phyloP scores from a whole-genome alignment of 768 basidiomycete species.

The Suillus fuscotomentosus region DNA sequence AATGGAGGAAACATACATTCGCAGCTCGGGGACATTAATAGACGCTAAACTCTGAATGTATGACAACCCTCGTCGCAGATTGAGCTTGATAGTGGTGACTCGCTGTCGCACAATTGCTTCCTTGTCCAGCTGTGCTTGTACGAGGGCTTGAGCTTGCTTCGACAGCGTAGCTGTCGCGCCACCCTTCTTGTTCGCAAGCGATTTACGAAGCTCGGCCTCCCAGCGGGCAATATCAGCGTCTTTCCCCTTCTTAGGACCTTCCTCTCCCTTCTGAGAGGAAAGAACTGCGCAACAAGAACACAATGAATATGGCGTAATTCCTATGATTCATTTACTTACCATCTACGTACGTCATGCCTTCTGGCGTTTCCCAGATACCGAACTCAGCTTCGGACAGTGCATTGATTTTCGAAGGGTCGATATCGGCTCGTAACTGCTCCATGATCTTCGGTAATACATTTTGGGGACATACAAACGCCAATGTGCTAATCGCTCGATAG shows the following conservation, averaged over 20 bases:
- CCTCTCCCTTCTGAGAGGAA: slow-evolving; percentile 52
- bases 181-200: slow-evolving; percentile 79
- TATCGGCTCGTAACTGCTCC: slow-evolving; percentile 60
- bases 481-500: slow-evolving; percentile 69
- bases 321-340: slow-evolving; percentile 41
- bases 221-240: slow-evolving; percentile 88
- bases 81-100: slow-evolving; percentile 53
- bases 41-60: slow-evolving; percentile 67
- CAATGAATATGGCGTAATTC: background rate
- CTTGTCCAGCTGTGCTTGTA: slow-evolving; percentile 80
- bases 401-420: slow-evolving; percentile 58
- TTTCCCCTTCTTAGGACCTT: slow-evolving; percentile 70
- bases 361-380: slow-evolving; percentile 83
- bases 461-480: slow-evolving; percentile 78
- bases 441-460: slow-evolving; percentile 67
- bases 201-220: slow-evolving; percentile 91
- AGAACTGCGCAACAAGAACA: slow-evolving; percentile 48
- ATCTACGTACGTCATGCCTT: slow-evolving; percentile 78
- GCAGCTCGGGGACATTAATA: slow-evolving; percentile 50
- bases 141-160: slow-evolving; percentile 82
- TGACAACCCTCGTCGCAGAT: slow-evolving; percentile 64
- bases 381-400: slow-evolving; percentile 70
- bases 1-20: slow-evolving; percentile 54
- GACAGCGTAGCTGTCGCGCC: slow-evolving; percentile 52
- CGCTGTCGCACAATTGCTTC: slow-evolving; percentile 66